A percentile compares a stretch with the other conserved stretches of the same genome.
These are phyloP conservation scores for Macrophomina phaseolina DNA, from an alignment of 2,329 filamentous ascomycete species.

Conservation along the genomic window DNA sequence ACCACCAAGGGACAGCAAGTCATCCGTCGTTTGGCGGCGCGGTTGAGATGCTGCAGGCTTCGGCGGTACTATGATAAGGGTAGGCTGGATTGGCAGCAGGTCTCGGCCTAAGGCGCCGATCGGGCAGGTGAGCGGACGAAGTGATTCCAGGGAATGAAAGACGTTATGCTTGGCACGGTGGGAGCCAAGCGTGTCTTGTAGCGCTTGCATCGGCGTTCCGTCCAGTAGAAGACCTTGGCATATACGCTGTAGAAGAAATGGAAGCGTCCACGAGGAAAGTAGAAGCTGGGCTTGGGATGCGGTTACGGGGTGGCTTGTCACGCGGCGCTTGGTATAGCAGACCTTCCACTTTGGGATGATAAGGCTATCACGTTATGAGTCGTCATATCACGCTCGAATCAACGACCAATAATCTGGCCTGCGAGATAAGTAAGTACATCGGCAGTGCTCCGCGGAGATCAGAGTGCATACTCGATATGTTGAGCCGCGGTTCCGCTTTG, in stretches of 20 bases:
- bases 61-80: background rate
- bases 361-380: slow-evolving; percentile 8
- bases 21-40: background rate
- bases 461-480: background rate
- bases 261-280: background rate
- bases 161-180: slow-evolving; percentile 6
- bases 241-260: background rate
- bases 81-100: background rate
- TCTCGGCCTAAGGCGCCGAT: slow-evolving; percentile 4
- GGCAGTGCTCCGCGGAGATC: background rate
- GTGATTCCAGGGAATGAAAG: background rate
- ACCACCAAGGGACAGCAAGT: background rate
- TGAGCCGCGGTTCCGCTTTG: background rate
- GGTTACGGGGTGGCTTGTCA: slow-evolving; percentile 8
- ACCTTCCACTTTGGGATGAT: slow-evolving; percentile 20
- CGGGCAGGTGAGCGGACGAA: slow-evolving; percentile 7
- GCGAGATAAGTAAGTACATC: slow-evolving; percentile 14
- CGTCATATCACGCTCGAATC: background rate
- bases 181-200: slow-evolving; percentile 9
- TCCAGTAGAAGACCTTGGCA: background rate
- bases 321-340: slow-evolving; percentile 13
- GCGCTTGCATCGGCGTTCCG: background rate
- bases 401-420: background rate
- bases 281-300: slow-evolving; percentile 3
- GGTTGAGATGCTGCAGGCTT: background rate